Base-by-base conservation (phyloP, 192 early-diverging fungal genomes). In the Podila verticillata region DNA sequence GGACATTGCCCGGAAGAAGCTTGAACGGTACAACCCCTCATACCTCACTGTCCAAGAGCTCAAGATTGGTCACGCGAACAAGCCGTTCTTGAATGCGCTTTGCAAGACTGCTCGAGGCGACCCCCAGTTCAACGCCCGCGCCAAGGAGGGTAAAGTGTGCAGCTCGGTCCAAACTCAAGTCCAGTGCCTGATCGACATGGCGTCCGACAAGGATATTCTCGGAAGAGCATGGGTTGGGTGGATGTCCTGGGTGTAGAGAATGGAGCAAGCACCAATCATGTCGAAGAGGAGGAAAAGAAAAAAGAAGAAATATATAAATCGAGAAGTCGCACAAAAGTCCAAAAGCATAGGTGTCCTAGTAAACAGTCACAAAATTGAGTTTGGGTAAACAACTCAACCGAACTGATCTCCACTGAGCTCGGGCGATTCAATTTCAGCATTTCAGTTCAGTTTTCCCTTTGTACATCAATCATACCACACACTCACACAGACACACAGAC, bases 141-240 rank as follows among this genome's bases (percentile, higher is more conserved):
- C 90, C 0, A 57, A 57, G 32, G 70, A 86, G 2, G 84, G 84
- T 2, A 26, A 72, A 28, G 72, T 73, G 10, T 92, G 91, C 61
- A 17, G 51, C 32, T 85, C 65, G 31, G 87, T 91, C 20, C 79
- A 82, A 51, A 91, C 89, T 29, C 94, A 95, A 73, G 87, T 95
- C 7, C 84, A 92, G 48, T 93, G 91, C 61, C 60, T 94, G 28
- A 83, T 95, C 64, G 91, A 94, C 71, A 83, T 93, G 68, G 92
- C 93, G 1, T 94, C 92, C 15, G 94, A 95, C 63, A 82, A 84
- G 7, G 87, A 90, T 66, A 83, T 91, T 4, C 82, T 95, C 5
- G 92, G 91, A 13, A 62, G 88, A 19, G 83, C 85, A 28, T 94
- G 87, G 86, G 68, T 89, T 26, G 94, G 94, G 12, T 95, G 94